Evolutionary conservation across 139 green algal genomes (phyloP), one percentile per base, ranked within the genome.

Genomic region (Coccomyxa sp.): DNA sequence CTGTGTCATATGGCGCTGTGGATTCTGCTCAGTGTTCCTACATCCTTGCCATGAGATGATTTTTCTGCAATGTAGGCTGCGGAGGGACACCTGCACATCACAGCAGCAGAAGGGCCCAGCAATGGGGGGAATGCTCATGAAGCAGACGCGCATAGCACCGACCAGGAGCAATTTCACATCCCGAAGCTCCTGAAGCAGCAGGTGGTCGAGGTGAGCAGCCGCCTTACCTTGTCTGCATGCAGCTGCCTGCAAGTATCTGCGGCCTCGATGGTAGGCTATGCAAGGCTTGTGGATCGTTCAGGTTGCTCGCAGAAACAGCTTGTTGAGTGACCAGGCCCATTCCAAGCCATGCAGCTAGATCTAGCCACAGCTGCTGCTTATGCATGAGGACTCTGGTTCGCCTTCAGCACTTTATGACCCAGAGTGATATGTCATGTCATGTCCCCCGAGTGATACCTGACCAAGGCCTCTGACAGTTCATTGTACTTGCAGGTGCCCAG

Each of bases 111-210:
- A 51, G 38, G 38, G 38, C 38, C 7, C 38, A 51, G 38, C 38
- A 51, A 71, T 71, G 63, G 21, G 18, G 63, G 18, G 9, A 3
- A 21, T 71, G 63, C 63, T 11, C 63, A 28, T 71, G 63, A 83
- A 60, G 13, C 60, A 25, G 38, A 51, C 38, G 3, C 38, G 7
- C 38, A 51, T 3, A 3, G 7, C 3, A 21, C 63, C 3, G 16
- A 58, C 12, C 63, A 32, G 23, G 83, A 91, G 81, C 68, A 85
- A 81, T 97, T 91, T 82, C 80, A 90, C 66, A 90, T 98, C 16
- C 95, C 95, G 0, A 79, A 85, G 58, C 86, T 91, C 87, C 90
- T 98, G 68, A 81, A 86, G 14, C 95, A 98, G 89, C 83, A 68
- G 27, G 97, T 88, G 67, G 32, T 98, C 17, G 89, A 97, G 83